Conservation (phyloP, 768 basidiomycete genomes). For the Lentinus brumalis region DNA sequence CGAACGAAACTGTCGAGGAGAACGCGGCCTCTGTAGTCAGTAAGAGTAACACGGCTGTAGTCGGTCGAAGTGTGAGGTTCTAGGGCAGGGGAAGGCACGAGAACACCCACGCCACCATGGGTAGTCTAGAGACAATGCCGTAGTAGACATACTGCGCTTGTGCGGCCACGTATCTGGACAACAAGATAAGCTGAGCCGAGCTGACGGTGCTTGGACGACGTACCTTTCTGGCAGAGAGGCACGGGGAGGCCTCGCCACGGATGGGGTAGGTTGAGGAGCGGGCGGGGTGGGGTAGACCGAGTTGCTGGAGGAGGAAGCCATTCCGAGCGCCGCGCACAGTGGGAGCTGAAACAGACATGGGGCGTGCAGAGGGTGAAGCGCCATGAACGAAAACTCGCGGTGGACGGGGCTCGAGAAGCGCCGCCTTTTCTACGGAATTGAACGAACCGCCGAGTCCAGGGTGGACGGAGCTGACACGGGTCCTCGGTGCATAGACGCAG, state of each 20-base stretch:
- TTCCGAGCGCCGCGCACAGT: constrained; percentile 6
- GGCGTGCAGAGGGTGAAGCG: constrained; percentile 12
- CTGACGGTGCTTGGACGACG: constrained; percentile 26
- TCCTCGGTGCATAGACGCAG: not conserved
- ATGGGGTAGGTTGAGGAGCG: not conserved
- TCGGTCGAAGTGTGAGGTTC: constrained; percentile 4
- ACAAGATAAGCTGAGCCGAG: constrained; percentile 11
- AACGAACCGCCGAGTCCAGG: constrained; percentile 2
- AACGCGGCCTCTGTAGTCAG: constrained; percentile 48
- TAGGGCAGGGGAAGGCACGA: constrained; percentile 6
- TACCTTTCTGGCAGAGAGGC: constrained; percentile 28
- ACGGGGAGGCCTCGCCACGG: constrained; percentile 3
- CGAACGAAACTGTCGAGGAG: constrained; percentile 54
- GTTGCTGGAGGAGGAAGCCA: constrained; percentile 13
- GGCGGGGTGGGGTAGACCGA: not conserved
- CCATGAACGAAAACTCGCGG: constrained; percentile 5
- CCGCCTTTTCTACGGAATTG: constrained; percentile 13
- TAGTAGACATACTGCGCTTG: constrained; percentile 47
- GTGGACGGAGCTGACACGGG: not conserved
- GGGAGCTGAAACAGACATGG: constrained; percentile 17
- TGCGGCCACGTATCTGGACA: constrained; percentile 48
- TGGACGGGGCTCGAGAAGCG: constrained; percentile 2
- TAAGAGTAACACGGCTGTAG: constrained; percentile 50
- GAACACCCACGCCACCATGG: constrained; percentile 54
- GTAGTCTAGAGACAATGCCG: constrained; percentile 41